phyloP scores from a whole-genome alignment of 2,329 filamentous ascomycete genomes.

The Fusarium newnesense region DNA sequence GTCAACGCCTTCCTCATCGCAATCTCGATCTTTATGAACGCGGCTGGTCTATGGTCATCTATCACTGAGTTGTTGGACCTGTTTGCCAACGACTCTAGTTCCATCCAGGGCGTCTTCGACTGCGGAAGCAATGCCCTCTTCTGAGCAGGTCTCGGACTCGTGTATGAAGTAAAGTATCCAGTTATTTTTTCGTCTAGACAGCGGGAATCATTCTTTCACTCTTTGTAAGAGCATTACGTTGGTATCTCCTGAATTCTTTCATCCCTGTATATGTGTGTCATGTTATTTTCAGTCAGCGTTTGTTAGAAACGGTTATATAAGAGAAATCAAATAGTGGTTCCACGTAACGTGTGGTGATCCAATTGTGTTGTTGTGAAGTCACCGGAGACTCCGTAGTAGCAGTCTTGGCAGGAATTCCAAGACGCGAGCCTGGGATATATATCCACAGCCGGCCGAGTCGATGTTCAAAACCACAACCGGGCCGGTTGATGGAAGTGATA shows the following conservation, averaged over 20 bases:
- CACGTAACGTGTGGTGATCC: slow-evolving; percentile 21
- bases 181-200: slow-evolving; percentile 30
- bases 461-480: slow-evolving; percentile 5
- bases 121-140: slow-evolving; percentile 51
- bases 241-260: not conserved
- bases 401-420: slow-evolving; percentile 30
- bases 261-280: slow-evolving; percentile 42
- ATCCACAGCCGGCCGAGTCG: slow-evolving; percentile 34
- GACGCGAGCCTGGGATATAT: slow-evolving; percentile 18
- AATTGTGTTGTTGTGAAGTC: slow-evolving; percentile 22
- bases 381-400: slow-evolving; percentile 33
- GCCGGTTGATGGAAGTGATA: slow-evolving; percentile 5
- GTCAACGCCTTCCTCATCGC: slow-evolving; percentile 47
- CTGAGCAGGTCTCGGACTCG: slow-evolving; percentile 32
- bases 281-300: slow-evolving; percentile 30
- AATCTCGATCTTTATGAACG: slow-evolving; percentile 50
- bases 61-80: slow-evolving; percentile 47
- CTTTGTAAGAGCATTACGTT: slow-evolving; percentile 32
- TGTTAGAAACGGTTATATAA: slow-evolving; percentile 44
- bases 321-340: slow-evolving; percentile 43
- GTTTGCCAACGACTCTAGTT: slow-evolving; percentile 42
- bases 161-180: slow-evolving; percentile 13
- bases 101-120: slow-evolving; percentile 47
- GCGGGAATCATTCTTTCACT: slow-evolving; percentile 20
- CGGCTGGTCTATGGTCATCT: slow-evolving; percentile 49